A percentile compares a stretch with the other conserved stretches of the same genome.
phyloP scores from a whole-genome alignment of 1,284 basidiomycete species.

The Sphaerobolus stellatus region DNA sequence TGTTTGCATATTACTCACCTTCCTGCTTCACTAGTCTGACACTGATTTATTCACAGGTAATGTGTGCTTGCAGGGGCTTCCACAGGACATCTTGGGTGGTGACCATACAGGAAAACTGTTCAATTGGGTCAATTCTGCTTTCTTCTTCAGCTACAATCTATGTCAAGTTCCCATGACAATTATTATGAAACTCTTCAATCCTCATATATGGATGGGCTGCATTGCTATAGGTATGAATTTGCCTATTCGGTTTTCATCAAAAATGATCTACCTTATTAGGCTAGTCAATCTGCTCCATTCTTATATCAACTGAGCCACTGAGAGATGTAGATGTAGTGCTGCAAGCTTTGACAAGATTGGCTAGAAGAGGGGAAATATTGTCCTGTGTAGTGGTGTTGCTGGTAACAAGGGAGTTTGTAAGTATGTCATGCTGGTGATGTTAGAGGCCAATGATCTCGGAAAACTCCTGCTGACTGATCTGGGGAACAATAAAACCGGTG shows the following conservation, averaged over 20 bases:
- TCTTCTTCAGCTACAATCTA: conserved; percentile 66
- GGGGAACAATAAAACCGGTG: too few relatives aligned
- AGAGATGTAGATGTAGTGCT: too few relatives aligned
- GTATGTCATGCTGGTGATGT: too few relatives aligned
- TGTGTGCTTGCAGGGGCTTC: conserved; percentile 68
- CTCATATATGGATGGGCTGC: conserved; percentile 62
- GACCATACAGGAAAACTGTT: conserved; percentile 65
- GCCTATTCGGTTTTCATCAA: too few relatives aligned
- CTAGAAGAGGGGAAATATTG: too few relatives aligned
- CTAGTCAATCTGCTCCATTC: conserved; percentile 71
- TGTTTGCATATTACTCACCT: background rate
- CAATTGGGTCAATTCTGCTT: conserved; percentile 72
- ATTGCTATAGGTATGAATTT: conserved; percentile 63
- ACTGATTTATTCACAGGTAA: conserved; percentile 50
- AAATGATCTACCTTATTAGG: too few relatives aligned
- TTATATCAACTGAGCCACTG: too few relatives aligned
- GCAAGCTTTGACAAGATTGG: too few relatives aligned
- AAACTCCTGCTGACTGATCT: too few relatives aligned
- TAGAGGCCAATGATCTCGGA: too few relatives aligned
- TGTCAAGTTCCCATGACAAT: conserved; percentile 69
- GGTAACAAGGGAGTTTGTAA: too few relatives aligned
- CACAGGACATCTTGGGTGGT: conserved; percentile 60
- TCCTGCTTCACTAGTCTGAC: background rate
- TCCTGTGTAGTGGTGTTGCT: too few relatives aligned
- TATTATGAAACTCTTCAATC: conserved; percentile 63